Conservation (phyloP, 2,329 filamentous ascomycete genomes). For the Fusarium sp. region DNA sequence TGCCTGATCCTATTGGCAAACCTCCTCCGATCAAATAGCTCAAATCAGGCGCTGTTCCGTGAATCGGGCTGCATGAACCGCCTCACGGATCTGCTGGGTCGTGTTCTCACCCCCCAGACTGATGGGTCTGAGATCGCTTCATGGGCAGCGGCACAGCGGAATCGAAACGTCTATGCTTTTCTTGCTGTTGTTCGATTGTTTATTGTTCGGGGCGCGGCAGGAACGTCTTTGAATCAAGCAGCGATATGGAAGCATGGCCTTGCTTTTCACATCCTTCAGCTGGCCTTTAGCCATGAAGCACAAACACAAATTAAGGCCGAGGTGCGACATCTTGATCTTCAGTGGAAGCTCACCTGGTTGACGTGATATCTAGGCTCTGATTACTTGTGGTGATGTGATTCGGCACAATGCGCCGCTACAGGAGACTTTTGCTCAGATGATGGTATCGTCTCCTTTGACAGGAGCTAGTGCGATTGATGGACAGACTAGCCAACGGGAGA, state of each 20-base stretch:
- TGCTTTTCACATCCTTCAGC: constrained; percentile 81
- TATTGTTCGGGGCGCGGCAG: constrained; percentile 81
- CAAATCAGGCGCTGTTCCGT: constrained; percentile 93
- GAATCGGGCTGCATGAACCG: constrained; percentile 87
- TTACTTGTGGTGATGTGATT: constrained; percentile 90
- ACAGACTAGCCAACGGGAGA: constrained; percentile 65
- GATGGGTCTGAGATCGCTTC: constrained; percentile 72
- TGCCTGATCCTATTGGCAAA: constrained; percentile 93
- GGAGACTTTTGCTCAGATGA: constrained; percentile 88
- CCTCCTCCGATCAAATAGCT: constrained; percentile 85
- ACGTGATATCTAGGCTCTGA: constrained; percentile 71
- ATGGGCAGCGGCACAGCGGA: constrained; percentile 82
- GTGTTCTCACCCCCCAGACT: constrained; percentile 66
- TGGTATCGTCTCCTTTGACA: constrained; percentile 74
- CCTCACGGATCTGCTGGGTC: constrained; percentile 76
- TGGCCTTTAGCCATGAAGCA: constrained; percentile 82
- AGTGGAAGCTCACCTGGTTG: constrained; percentile 17
- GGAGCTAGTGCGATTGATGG: constrained; percentile 53
- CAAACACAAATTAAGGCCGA: constrained; percentile 85
- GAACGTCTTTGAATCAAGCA: constrained; percentile 85
- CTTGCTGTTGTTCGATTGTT: constrained; percentile 90
- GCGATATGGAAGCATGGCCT: constrained; percentile 88
- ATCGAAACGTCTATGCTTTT: constrained; percentile 92
- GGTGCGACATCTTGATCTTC: constrained; percentile 58
- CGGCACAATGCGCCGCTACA: constrained; percentile 83